Evolutionary conservation across 192 early-diverging fungal genomes (phyloP), one percentile per base, ranked within the genome.

Genomic region (Umbelopsis isabellina): DNA sequence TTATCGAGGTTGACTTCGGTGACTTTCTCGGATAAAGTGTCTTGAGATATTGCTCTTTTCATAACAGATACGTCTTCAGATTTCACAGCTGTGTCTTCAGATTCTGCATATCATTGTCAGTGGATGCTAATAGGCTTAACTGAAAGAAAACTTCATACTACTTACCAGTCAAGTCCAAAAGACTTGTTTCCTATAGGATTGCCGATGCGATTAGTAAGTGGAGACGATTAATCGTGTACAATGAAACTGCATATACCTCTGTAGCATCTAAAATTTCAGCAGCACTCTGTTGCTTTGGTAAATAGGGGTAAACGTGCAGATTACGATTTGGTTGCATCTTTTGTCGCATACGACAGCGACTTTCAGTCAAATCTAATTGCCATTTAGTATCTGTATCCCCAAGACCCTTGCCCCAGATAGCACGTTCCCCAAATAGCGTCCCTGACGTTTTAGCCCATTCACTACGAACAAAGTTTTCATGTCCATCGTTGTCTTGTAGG

Each of bases 311-410:
- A 16, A 72, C 33, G 44, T 70, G 50, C 3, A 67, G 47, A 25
- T 78, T 72, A 18, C 68, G 50, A 51, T 86, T 77, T 21, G 66
- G 35, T 45, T 82, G 77, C 45, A 91, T 58, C 55, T 89, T 89
- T 68, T 83, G 84, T 33, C 89, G 77, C 79, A 82, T 85, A 20
- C 81, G 68, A 22, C 78, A 73, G 12, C 78, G 73, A 15, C 84
- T 83, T 72, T 88, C 87, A 41, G 87, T 88, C 65, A 83, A 83
- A 71, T 89, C 88, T 3, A 90, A 65, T 67, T 80, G 75, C 88
- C 88, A 90, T 27, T 76, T 72, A 44, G 69, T 67, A 37, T 64
- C 68, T 1, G 65, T 45, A 3, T 68, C 41, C 0, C 65, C 52
- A 27, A 75, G 73, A 50, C 85, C 79, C 30, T 78, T 73, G 15